Evolutionary conservation across 1,139 yeast species (phyloP).

Genomic region (Blastobotrys raffinosifermentans): DNA sequence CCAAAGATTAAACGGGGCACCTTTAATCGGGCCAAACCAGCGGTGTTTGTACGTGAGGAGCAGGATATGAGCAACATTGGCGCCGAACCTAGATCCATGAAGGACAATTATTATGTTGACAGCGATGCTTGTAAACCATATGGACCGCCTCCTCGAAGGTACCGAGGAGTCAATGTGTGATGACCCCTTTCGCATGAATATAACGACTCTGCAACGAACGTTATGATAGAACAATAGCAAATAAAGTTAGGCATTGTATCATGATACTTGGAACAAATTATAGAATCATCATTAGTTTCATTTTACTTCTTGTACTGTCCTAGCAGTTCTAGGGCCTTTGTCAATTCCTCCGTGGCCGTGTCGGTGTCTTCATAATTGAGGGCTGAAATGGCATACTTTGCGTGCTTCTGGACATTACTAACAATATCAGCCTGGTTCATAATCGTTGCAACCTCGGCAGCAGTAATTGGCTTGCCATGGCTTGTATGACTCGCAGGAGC

Average conservation of each 20-base stretch:
- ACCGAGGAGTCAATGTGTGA: slow-evolving; percentile 24
- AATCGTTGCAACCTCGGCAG: slow-evolving; percentile 45
- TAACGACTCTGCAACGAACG: background rate
- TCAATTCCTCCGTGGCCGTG: slow-evolving; percentile 77
- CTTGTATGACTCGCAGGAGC: slow-evolving; percentile 17
- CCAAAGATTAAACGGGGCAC: slow-evolving; percentile 1
- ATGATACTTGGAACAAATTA: background rate
- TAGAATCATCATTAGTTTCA: slow-evolving; percentile 1
- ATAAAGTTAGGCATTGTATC: background rate
- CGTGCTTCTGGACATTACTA: slow-evolving; percentile 71
- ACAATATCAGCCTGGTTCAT: slow-evolving; percentile 57
- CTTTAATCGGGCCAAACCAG: background rate
- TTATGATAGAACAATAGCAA: background rate
- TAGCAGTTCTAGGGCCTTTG: slow-evolving; percentile 48
- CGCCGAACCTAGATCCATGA: background rate
- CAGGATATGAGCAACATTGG: background rate
- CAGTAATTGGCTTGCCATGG: slow-evolving; percentile 34
- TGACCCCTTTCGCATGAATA: background rate
- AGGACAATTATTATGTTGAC: slow-evolving; percentile 20
- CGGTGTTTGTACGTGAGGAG: slow-evolving; percentile 1
- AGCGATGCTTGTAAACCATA: slow-evolving; percentile 28
- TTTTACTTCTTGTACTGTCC: slow-evolving; percentile 10
- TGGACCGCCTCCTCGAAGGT: slow-evolving; percentile 30
- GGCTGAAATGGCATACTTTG: slow-evolving; percentile 90
- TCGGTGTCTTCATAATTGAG: slow-evolving; percentile 80